Base-by-base conservation (phyloP, 2,329 filamentous ascomycete genomes). In the Colletotrichum godetiae region DNA sequence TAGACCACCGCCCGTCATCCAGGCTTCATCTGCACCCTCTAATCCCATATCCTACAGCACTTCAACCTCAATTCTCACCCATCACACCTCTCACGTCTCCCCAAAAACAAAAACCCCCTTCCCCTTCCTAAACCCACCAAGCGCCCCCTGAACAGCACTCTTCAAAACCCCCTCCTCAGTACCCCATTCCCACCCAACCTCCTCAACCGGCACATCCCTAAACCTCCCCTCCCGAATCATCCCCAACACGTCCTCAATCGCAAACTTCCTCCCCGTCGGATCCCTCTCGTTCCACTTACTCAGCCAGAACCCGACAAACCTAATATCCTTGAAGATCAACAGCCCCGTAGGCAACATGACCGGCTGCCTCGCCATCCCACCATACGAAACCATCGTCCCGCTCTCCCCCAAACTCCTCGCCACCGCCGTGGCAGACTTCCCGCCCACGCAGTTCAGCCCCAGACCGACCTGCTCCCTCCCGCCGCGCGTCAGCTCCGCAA, bases 291-390 rank as follows among this genome's bases (percentile, higher is more conserved):
- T 94, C 96, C 97, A 98, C 73, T 89, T 91, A 80, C 93, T 97
- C 29, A 98, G 91, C 97, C 97, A 99, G 83, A 98, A 99, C 5
- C 97, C 97, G 74, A 94, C 89, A 79, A 98, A 97, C 64, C 90
- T 88, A 65, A 98, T 88, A 78, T 98, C 92, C 83, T 96, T 97
- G 86, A 99, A 99, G 78, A 99, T 99, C 73, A 98, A 86, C 77
- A 97, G 86, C 0, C 93, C 94, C 0, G 95, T 93, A 0, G 96
- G 95, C 74, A 98, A 84, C 7, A 89, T 88, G 31, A 98, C 89
- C 0, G 96, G 95, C 85, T 97, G 92, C 81, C 93, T 94, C 42
- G 94, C 92, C 97, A 99, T 99, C 63, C 94, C 96, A 31, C 97
- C 97, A 80, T 99, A 99, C 5, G 96, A 98, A 29, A 99, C 95